Evolutionary conservation across 306 rosid genomes (phyloP).

Genomic region (Acacia crassicarpa): DNA sequence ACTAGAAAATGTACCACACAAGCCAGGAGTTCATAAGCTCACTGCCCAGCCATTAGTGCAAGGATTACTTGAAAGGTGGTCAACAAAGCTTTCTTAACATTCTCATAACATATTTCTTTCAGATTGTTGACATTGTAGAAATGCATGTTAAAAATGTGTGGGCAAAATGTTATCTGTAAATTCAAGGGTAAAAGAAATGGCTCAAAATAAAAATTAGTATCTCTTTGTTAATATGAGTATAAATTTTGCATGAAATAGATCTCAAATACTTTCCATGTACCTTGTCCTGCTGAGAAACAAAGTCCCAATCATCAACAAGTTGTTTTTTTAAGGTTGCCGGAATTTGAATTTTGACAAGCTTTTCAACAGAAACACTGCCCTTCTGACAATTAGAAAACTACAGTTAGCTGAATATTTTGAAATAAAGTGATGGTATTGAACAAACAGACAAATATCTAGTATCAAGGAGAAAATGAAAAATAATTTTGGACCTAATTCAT

Average conservation of each 20-base stretch:
- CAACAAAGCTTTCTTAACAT: slow-evolving; percentile 7
- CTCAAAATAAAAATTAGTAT: not conserved
- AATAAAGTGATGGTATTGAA: not conserved
- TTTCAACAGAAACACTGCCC: slow-evolving; percentile 66
- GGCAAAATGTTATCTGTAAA: slow-evolving; percentile 6
- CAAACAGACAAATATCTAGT: not conserved
- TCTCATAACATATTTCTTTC: not conserved
- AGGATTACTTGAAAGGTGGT: not conserved
- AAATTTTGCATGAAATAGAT: slow-evolving; percentile 13
- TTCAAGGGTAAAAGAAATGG: slow-evolving; percentile 16
- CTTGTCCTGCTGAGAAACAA: slow-evolving; percentile 89
- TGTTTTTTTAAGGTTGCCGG: slow-evolving; percentile 89
- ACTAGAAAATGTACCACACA: slow-evolving; percentile 13
- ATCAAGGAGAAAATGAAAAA: not conserved
- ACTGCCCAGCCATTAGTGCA: not conserved
- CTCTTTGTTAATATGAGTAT: not conserved
- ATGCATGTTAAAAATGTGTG: not conserved
- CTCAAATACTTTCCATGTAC: slow-evolving; percentile 35
- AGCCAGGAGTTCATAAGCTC: slow-evolving; percentile 7
- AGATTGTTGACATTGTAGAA: slow-evolving; percentile 4
- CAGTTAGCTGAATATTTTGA: slow-evolving; percentile 30
- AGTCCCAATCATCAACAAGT: slow-evolving; percentile 94
- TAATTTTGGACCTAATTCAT: not conserved
- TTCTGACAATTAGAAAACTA: slow-evolving; percentile 55
- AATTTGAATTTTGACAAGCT: slow-evolving; percentile 90